Evolutionary conservation across 2,329 filamentous ascomycete species (phyloP).

Genomic region (Fusarium paranaense): DNA sequence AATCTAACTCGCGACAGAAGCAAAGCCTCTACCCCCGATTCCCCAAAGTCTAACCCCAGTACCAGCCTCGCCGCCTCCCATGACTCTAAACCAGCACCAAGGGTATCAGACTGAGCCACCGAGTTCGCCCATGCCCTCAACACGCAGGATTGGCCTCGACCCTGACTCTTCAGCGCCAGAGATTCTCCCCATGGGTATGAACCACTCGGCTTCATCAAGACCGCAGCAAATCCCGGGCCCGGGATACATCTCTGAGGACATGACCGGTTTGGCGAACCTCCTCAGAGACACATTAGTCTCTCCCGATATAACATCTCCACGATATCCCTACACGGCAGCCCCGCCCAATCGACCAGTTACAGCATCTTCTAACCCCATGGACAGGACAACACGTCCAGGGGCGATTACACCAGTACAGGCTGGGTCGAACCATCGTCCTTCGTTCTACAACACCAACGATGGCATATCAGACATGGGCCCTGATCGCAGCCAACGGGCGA

Average conservation of each 20-base stretch:
- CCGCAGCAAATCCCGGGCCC: background rate
- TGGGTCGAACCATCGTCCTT: background rate
- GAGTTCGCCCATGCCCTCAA: background rate
- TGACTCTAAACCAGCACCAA: background rate
- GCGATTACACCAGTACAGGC: background rate
- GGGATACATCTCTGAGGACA: background rate
- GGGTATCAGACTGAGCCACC: background rate
- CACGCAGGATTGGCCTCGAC: background rate
- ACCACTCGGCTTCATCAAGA: background rate
- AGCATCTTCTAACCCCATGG: background rate
- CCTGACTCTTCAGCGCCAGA: conserved; percentile 15
- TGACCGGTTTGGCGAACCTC: conserved; percentile 14
- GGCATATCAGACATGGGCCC: background rate
- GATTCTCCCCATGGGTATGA: conserved; percentile 20
- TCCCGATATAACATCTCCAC: background rate
- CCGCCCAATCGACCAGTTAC: background rate
- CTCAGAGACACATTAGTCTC: conserved; percentile 11
- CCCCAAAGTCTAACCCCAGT: background rate
- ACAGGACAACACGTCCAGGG: background rate
- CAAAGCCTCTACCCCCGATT: background rate
- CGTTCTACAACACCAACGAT: background rate
- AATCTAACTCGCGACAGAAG: background rate
- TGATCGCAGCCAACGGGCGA: background rate
- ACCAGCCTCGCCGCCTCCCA: background rate
- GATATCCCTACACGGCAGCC: background rate